phyloP scores from a whole-genome alignment of 116 monocot species.

The Thalassia testudinum region DNA sequence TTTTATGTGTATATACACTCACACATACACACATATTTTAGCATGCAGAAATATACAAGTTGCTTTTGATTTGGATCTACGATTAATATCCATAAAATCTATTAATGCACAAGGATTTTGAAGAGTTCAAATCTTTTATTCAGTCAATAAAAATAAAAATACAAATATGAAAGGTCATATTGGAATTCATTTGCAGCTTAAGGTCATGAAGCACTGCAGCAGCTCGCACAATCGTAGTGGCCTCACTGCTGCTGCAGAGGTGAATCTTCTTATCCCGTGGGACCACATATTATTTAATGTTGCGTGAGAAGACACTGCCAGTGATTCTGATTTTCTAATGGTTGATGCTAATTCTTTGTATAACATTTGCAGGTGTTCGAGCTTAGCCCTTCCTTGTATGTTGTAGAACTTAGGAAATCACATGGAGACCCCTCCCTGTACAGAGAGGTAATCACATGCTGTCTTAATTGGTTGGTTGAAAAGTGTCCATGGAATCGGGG shows the following conservation, averaged over 20 bases:
- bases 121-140: neutral
- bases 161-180: too few species aligned
- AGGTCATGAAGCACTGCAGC: conserved; percentile 9
- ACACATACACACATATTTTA: neutral
- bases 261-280: too few species aligned
- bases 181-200: conserved; percentile 12
- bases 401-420: conserved; percentile 63
- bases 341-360: neutral
- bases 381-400: conserved; percentile 49
- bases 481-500: too few species aligned
- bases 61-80: neutral
- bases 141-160: too few species aligned
- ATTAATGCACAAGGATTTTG: neutral
- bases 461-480: too few species aligned
- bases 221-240: conserved; percentile 3
- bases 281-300: too few species aligned
- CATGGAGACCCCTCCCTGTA: conserved; percentile 58
- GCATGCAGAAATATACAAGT: neutral
- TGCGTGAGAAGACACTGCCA: neutral
- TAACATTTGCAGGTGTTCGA: conserved; percentile 48
- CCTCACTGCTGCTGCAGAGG: conserved; percentile 18
- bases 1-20: neutral
- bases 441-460: conserved; percentile 35
- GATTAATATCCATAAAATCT: neutral
- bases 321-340: neutral